phyloP scores from a whole-genome alignment of 495 filamentous ascomycete species.

The Hyaloscypha finlandica region DNA sequence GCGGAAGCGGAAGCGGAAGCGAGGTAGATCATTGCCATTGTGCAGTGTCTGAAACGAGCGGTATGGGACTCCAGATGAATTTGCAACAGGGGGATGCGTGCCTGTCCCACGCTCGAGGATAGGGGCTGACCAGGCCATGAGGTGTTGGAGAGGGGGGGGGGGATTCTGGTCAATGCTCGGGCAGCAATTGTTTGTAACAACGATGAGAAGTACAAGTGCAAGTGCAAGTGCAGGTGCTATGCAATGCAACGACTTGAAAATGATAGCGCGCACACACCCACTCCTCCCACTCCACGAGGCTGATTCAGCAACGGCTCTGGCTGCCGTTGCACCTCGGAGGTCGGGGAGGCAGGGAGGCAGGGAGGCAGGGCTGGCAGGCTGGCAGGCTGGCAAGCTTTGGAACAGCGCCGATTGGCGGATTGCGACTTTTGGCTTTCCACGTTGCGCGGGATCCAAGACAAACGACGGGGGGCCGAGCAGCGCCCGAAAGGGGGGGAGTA shows the following conservation, averaged over 20 bases:
- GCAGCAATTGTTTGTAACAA: not conserved
- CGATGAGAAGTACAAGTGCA: too few relatives aligned
- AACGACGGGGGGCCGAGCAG: not conserved
- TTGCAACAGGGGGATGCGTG: not conserved
- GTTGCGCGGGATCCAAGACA: not conserved
- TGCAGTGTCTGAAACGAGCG: not conserved
- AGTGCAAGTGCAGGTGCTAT: too few relatives aligned
- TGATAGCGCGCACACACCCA: not conserved
- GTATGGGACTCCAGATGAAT: constrained; percentile 1
- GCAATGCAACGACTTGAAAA: too few relatives aligned
- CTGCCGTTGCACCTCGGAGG: constrained; percentile 14
- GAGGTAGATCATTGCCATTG: not conserved
- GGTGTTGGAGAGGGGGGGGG: not conserved
- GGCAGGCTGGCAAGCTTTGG: constrained; percentile 3
- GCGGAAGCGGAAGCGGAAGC: not conserved
- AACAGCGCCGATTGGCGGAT: not conserved
- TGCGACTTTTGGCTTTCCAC: too few relatives aligned
- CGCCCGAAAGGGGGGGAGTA: too few relatives aligned
- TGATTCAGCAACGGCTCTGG: constrained; percentile 11
- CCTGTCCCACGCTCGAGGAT: not conserved
- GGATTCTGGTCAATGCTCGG: not conserved
- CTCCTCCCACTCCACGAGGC: not conserved
- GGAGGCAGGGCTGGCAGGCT: too few relatives aligned
- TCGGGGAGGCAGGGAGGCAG: too few relatives aligned
- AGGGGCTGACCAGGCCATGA: not conserved